These are phyloP conservation scores for Globisporangium radiosum DNA, from an alignment of 352 stramenopile species.

Conservation along the genomic window DNA sequence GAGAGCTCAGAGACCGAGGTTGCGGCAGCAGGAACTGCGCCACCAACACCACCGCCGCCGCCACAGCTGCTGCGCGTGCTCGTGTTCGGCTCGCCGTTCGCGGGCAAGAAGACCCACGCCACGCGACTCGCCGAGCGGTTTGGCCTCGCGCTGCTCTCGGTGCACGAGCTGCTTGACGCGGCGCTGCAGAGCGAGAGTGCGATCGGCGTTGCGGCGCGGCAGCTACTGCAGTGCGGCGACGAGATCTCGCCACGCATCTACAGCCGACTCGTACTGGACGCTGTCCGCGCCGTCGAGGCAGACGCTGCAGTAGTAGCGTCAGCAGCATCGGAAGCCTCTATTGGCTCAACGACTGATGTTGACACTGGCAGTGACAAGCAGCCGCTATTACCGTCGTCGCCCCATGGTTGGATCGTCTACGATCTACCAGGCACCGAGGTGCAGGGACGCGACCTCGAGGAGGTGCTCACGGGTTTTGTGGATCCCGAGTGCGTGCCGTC, in stretches of 20 bases:
- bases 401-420: slow-evolving; percentile 53
- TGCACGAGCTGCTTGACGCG: slow-evolving; percentile 32
- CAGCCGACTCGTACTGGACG: slow-evolving; percentile 42
- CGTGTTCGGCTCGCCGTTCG: slow-evolving; percentile 52
- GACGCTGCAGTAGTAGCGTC: too few relatives aligned
- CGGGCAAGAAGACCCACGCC: slow-evolving; percentile 51
- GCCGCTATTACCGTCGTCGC: too few relatives aligned
- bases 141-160: slow-evolving; percentile 43
- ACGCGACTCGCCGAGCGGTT: slow-evolving; percentile 41
- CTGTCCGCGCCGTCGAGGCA: slow-evolving; percentile 18
- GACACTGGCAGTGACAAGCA: slow-evolving; percentile 1
- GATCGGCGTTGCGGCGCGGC: slow-evolving; percentile 20
- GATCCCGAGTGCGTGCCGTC: slow-evolving; percentile 32
- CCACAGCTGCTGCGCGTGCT: slow-evolving; percentile 35
- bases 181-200: slow-evolving; percentile 23
- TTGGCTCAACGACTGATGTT: too few relatives aligned
- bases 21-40: background rate
- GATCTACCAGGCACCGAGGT: slow-evolving; percentile 45
- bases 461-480: slow-evolving; percentile 49
- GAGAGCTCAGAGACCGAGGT: background rate
- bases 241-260: slow-evolving; percentile 48
- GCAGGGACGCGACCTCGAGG: slow-evolving; percentile 42
- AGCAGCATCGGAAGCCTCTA: too few relatives aligned
- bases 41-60: background rate
- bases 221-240: slow-evolving; percentile 25